These are phyloP conservation scores for Dryadomyces quercivorus DNA, from an alignment of 2,329 filamentous ascomycete genomes.

Conservation along the genomic window DNA sequence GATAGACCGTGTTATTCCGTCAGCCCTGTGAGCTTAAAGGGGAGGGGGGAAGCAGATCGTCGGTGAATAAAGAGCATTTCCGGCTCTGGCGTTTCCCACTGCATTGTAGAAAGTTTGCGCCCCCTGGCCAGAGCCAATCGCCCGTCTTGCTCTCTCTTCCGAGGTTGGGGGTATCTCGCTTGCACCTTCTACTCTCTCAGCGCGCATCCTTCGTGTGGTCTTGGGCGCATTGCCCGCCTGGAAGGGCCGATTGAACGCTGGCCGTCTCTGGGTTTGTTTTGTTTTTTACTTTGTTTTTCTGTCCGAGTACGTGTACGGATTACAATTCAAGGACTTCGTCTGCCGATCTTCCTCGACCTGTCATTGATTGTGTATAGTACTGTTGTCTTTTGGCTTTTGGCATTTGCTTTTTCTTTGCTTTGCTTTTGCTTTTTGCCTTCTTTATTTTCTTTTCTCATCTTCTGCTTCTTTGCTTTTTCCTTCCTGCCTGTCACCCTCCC, in stretches of 20 bases:
- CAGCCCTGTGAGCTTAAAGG: background rate
- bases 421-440: background rate
- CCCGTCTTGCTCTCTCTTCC: too few species aligned
- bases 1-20: background rate
- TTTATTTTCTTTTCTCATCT: background rate
- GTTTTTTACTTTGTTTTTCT: background rate
- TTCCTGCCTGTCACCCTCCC: background rate
- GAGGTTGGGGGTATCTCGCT: background rate
- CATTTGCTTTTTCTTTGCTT: background rate
- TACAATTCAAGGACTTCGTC: too few species aligned
- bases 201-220: background rate
- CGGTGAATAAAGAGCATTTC: constrained; percentile 4
- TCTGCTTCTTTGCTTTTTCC: background rate
- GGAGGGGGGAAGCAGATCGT: background rate
- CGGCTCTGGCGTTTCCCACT: too few species aligned
- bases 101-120: too few species aligned
- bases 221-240: constrained; percentile 1
- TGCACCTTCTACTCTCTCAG: background rate
- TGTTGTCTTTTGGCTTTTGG: background rate
- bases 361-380: too few species aligned
- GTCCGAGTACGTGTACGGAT: too few species aligned
- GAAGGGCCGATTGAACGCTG: constrained; percentile 7
- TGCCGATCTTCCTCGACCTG: too few species aligned
- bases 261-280: too few species aligned
- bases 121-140: too few species aligned